Evolutionary conservation across 1,284 basidiomycete genomes (phyloP).

Genomic region (Heterobasidion irregulare): DNA sequence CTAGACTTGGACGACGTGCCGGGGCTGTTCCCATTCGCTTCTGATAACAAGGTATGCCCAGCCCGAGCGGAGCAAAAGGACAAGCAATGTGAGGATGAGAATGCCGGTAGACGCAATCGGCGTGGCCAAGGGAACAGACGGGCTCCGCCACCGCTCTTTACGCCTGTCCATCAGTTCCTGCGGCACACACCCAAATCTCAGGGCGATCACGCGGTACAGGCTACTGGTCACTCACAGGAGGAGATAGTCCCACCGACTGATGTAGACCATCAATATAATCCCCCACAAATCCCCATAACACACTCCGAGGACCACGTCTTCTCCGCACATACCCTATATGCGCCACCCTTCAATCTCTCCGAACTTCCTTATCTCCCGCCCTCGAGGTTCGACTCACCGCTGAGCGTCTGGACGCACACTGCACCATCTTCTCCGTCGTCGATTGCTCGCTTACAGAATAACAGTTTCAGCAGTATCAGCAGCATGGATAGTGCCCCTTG

Average conservation of each 20-base stretch:
- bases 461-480: too few species aligned
- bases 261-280: background rate
- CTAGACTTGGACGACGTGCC: background rate
- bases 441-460: too few species aligned
- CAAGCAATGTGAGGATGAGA: background rate
- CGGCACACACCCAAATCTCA: background rate
- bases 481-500: too few species aligned
- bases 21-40: background rate
- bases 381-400: background rate
- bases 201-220: background rate
- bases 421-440: background rate
- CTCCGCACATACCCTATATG: background rate
- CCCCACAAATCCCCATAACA: background rate
- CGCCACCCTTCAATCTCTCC: background rate
- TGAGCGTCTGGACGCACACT: background rate
- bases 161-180: background rate
- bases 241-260: background rate
- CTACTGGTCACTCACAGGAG: background rate
- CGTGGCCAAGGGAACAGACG: background rate
- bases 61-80: background rate
- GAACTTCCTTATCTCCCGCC: background rate
- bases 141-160: background rate
- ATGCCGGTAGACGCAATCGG: background rate
- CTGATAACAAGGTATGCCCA: background rate
- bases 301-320: background rate